phyloP scores from a whole-genome alignment of 495 filamentous ascomycete genomes.

The Xylaria castorea region DNA sequence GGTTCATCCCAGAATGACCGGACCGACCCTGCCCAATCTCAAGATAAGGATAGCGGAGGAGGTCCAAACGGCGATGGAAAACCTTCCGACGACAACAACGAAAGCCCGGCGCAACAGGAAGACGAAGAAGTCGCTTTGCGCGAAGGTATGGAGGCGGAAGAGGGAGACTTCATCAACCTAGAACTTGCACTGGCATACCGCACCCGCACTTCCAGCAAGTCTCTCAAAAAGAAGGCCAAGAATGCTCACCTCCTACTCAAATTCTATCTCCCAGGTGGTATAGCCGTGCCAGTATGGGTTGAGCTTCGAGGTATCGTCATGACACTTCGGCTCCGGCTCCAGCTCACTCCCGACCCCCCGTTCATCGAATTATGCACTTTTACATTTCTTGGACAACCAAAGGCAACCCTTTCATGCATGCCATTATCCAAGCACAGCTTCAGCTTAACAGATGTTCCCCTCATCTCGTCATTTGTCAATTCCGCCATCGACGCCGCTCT shows the following conservation, averaged over 20 bases:
- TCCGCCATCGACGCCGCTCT: constrained; percentile 73
- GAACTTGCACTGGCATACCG: constrained; percentile 75
- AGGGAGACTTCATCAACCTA: constrained; percentile 75
- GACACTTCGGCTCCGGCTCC: constrained; percentile 67
- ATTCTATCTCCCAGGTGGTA: constrained; percentile 67
- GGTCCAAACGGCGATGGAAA: constrained; percentile 31
- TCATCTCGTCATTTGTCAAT: constrained; percentile 76
- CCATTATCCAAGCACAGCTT: constrained; percentile 69
- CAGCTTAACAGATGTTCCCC: constrained; percentile 74
- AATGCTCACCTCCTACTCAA: constrained; percentile 73
- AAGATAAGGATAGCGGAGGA: constrained; percentile 44
- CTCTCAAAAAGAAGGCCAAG: constrained; percentile 64
- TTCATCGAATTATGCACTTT: constrained; percentile 74
- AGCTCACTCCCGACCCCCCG: constrained; percentile 73
- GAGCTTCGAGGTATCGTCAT: constrained; percentile 71
- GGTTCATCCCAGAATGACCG: constrained; percentile 55
- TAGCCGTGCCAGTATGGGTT: constrained; percentile 73
- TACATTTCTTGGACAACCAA: constrained; percentile 78
- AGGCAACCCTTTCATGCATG: constrained; percentile 70
- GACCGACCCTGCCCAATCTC: constrained; percentile 49
- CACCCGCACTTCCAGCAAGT: constrained; percentile 60
- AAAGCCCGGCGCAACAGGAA: constrained; percentile 37
- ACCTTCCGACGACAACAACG: constrained; percentile 29
- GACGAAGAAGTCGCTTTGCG: constrained; percentile 57
- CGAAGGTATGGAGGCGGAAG: constrained; percentile 75